These are phyloP conservation scores for Aureobasidium lini DNA, from an alignment of 2,329 filamentous ascomycete genomes.

Conservation along the genomic window DNA sequence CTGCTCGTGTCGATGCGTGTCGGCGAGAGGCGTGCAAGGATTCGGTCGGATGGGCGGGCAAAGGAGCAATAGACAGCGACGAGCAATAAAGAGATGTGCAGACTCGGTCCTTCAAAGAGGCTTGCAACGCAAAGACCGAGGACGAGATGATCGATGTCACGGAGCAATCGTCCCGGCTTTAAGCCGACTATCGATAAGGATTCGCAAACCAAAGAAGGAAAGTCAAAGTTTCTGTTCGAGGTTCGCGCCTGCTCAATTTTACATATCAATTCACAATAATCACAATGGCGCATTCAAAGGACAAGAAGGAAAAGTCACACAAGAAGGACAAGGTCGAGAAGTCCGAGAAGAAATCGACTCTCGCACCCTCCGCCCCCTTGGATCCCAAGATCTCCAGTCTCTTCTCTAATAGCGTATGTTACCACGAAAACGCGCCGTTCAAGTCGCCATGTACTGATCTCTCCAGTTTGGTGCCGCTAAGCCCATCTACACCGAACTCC, in stretches of 20 bases:
- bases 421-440: not conserved
- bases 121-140: too few species aligned
- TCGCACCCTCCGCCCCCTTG: conserved; percentile 17
- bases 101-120: too few species aligned
- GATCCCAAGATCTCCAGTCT: conserved; percentile 40
- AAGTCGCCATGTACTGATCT: not conserved
- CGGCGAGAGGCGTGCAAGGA: not conserved
- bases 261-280: not conserved
- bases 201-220: too few species aligned
- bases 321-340: not conserved
- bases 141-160: too few species aligned
- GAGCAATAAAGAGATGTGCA: not conserved
- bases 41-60: conserved; percentile 12
- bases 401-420: conserved; percentile 34
- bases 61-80: not conserved
- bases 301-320: conserved; percentile 1
- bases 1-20: not conserved
- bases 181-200: too few species aligned
- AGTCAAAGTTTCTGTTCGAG: too few species aligned
- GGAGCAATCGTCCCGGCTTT: too few species aligned
- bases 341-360: not conserved
- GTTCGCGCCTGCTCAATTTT: too few species aligned
- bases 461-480: conserved; percentile 6
- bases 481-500: not conserved
- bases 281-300: conserved; percentile 3